Evolutionary conservation across 2,329 filamentous ascomycete genomes (phyloP).

Genomic region (Biscogniauxia mediterranea): DNA sequence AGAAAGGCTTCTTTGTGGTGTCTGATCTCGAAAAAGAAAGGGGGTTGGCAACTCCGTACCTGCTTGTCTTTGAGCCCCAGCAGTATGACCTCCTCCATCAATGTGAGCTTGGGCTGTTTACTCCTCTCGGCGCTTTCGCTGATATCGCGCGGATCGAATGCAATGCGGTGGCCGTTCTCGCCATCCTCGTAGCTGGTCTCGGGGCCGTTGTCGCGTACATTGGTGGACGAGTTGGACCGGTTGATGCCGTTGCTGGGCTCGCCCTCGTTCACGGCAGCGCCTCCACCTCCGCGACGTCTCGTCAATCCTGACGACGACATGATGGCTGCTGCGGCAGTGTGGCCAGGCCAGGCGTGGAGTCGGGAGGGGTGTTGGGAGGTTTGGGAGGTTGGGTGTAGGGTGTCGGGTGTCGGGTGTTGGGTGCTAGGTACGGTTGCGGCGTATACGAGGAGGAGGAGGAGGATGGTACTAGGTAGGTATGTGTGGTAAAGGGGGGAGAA

Average conservation of each 20-base stretch:
- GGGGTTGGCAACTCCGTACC: slow-evolving; percentile 49
- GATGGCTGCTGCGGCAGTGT: slow-evolving; percentile 5
- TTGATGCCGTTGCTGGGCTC: slow-evolving; percentile 56
- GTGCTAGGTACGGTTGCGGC: not conserved
- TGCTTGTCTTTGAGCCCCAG: slow-evolving; percentile 98
- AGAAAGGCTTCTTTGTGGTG: no score
- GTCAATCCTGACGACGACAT: slow-evolving; percentile 45
- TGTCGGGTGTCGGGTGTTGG: no score
- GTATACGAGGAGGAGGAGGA: not conserved
- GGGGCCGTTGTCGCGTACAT: slow-evolving; percentile 53
- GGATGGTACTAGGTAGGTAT: not conserved
- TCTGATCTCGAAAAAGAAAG: not conserved
- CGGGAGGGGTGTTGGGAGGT: slow-evolving; percentile 1
- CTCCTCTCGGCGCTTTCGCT: slow-evolving; percentile 93
- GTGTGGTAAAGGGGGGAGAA: not conserved
- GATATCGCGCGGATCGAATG: slow-evolving; percentile 94
- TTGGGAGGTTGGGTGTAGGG: no score
- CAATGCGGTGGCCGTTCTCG: slow-evolving; percentile 98
- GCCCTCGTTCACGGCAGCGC: slow-evolving; percentile 51
- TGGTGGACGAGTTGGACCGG: slow-evolving; percentile 56
- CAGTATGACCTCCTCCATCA: slow-evolving; percentile 97
- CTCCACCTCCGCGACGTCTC: slow-evolving; percentile 56
- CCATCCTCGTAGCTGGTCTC: slow-evolving; percentile 86
- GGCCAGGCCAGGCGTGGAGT: not conserved
- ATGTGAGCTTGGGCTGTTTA: slow-evolving; percentile 96